Evolutionary conservation across 768 basidiomycete genomes (phyloP).

Genomic region (Pholiota molesta): DNA sequence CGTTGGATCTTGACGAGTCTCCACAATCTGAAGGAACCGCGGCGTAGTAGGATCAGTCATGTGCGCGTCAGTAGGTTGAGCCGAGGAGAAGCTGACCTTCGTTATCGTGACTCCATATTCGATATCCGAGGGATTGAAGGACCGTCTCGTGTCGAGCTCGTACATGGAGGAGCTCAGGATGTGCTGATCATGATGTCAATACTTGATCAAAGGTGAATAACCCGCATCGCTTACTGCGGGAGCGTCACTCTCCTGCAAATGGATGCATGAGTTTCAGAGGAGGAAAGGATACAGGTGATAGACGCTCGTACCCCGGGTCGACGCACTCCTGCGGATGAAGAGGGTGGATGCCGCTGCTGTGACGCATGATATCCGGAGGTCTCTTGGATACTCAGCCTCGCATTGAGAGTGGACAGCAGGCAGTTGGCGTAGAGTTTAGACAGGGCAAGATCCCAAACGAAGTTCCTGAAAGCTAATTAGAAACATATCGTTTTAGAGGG

Average conservation of each 20-base stretch:
- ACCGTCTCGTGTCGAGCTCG: constrained; percentile 33
- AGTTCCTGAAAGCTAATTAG: constrained; percentile 35
- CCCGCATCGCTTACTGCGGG: constrained; percentile 18
- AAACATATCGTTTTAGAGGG: neutral
- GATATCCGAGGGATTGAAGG: constrained; percentile 23
- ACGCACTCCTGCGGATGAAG: constrained; percentile 24
- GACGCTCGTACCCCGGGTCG: constrained; percentile 14
- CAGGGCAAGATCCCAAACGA: constrained; percentile 51
- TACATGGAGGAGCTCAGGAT: constrained; percentile 27
- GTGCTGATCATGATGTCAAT: constrained; percentile 15
- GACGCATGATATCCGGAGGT: constrained; percentile 26
- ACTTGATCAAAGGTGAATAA: neutral
- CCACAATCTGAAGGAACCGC: constrained; percentile 32
- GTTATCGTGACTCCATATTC: constrained; percentile 44
- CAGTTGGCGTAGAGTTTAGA: constrained; percentile 53
- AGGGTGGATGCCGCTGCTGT: constrained; percentile 21
- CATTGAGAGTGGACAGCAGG: constrained; percentile 50
- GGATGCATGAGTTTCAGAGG: neutral
- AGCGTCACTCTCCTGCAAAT: constrained; percentile 7
- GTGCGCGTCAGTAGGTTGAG: neutral
- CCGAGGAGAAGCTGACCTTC: constrained; percentile 27
- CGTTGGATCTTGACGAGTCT: constrained; percentile 33
- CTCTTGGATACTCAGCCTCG: constrained; percentile 38
- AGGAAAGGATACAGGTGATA: neutral
- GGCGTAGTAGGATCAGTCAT: neutral